Percentiles rank a stretch among this genome's conserved stretches.
Evolutionary conservation across 225 moss, liverwort and hornwort genomes (phyloP).

Genomic region (Thuidium tamariscinum): DNA sequence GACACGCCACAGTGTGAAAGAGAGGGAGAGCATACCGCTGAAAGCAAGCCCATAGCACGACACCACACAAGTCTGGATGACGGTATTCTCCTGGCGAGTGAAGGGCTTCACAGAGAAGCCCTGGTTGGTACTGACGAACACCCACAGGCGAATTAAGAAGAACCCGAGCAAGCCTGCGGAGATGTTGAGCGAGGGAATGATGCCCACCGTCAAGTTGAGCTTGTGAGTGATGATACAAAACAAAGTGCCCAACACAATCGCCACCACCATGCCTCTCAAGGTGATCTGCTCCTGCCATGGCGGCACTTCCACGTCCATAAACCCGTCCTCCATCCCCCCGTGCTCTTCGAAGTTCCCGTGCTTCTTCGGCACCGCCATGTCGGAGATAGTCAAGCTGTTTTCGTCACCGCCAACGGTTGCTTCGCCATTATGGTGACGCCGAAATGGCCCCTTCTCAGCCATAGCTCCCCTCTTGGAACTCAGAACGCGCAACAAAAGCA

Average conservation of each 20-base stretch:
- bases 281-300: slow-evolving; percentile 77
- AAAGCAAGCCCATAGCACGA: slow-evolving; percentile 82
- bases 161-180: slow-evolving; percentile 80
- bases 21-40: slow-evolving; percentile 44
- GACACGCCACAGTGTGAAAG: background rate
- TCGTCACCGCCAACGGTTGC: background rate
- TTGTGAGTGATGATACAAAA: slow-evolving; percentile 82
- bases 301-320: slow-evolving; percentile 25
- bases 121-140: background rate
- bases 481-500: background rate
- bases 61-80: slow-evolving; percentile 90
- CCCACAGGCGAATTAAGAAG: slow-evolving; percentile 52
- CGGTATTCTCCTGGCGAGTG: slow-evolving; percentile 95
- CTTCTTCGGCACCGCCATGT: slow-evolving; percentile 9
- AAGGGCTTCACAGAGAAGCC: slow-evolving; percentile 62
- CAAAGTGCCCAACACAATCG: slow-evolving; percentile 28
- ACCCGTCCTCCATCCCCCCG: slow-evolving; percentile 24
- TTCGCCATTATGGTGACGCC: slow-evolving; percentile 7
- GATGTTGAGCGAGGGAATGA: slow-evolving; percentile 85
- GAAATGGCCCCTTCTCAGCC: slow-evolving; percentile 19
- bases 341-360: background rate
- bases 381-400: slow-evolving; percentile 7
- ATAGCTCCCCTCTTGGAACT: background rate
- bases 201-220: slow-evolving; percentile 77
- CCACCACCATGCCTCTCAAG: slow-evolving; percentile 44